Conservation (phyloP, 768 basidiomycete species). For the Lyophyllum shimeji region DNA sequence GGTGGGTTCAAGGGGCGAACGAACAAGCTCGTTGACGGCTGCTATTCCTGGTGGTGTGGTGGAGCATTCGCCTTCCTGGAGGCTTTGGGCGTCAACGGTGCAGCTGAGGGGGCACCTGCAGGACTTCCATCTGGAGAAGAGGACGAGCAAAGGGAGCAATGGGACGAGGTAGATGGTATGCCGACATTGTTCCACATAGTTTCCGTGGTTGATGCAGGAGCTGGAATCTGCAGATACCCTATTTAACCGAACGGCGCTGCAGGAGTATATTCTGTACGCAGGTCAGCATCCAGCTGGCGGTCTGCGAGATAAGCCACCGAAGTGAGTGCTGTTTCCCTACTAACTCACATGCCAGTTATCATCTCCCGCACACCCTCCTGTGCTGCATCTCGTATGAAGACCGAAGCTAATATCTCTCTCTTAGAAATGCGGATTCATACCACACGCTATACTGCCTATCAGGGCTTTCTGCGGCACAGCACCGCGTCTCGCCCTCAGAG, state of each 20-base stretch:
- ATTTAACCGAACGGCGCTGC: constrained; percentile 69
- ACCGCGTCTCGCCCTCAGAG: constrained; percentile 57
- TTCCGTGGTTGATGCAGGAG: constrained; percentile 1
- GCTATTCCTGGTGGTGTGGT: constrained; percentile 99
- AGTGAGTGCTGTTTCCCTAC: constrained; percentile 48
- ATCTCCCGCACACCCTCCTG: background rate
- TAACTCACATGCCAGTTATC: too few relatives aligned
- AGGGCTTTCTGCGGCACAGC: constrained; percentile 88
- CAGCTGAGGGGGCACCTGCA: constrained; percentile 24
- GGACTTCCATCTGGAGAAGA: constrained; percentile 28
- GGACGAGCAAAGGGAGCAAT: constrained; percentile 38
- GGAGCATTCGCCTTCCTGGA: constrained; percentile 82
- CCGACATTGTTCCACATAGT: background rate
- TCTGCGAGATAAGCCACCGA: constrained; percentile 92
- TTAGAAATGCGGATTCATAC: constrained; percentile 87
- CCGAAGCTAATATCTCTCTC: background rate
- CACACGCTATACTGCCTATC: constrained; percentile 93
- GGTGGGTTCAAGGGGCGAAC: constrained; percentile 93
- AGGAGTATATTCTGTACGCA: constrained; percentile 84
- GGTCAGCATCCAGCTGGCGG: constrained; percentile 88
- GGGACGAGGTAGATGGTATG: constrained; percentile 76
- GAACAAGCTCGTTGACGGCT: constrained; percentile 99
- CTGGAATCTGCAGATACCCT: constrained; percentile 34
- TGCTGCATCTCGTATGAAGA: background rate
- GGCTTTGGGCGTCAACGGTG: constrained; percentile 44